Evolutionary conservation across 2,329 filamentous ascomycete species (phyloP), one percentile per base, ranked within the genome.

Genomic region (Helotiales sp.): DNA sequence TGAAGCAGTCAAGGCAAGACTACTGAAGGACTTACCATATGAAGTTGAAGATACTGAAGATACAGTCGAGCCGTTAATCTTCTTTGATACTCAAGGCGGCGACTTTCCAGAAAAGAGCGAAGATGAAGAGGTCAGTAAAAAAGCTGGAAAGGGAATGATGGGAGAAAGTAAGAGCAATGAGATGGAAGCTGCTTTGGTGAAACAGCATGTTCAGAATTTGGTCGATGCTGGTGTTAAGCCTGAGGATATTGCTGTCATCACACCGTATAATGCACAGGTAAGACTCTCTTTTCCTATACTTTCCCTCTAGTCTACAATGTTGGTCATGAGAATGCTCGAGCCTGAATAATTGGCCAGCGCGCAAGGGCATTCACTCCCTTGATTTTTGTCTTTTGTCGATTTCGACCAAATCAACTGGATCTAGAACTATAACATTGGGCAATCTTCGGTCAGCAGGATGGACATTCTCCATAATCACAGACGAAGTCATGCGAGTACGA

Each of bases 11-110:
- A 89, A 88, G 71, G 76, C 76, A 5, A 84, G 93, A 15, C 75
- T 97, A 6, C 80, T 99, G 8, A 88, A 79, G 52, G 89, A 92
- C 62, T 74, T 99, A 4, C 84, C 87, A 0, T 96, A 96, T 70
- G 84, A 84, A 9, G 87, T 97, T 0, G 70, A 85, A 57, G 87
- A 90, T 52, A 92, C 84, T 0, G 95, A 98, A 63, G 91, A 99
- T 67, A 98, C 93, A 0, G 82, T 75, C 48, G 91, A 96, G 73
- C 90, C 95, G 0, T 75, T 99, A 2, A 84, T 99, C 9, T 98
- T 98, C 74, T 96, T 91, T 72, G 95, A 99, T 70, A 99, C 95
- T 0, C 95, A 98, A 73, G 95, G 95, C 9, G 95, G 93, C 0
- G 90, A 96, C 68, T 97, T 93, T 60, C 86, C 89, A 0, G 93